A percentile compares a stretch with the other conserved stretches of the same genome.
Conservation (phyloP, 805 yeast species). For the Spathaspora gorwiae region DNA sequence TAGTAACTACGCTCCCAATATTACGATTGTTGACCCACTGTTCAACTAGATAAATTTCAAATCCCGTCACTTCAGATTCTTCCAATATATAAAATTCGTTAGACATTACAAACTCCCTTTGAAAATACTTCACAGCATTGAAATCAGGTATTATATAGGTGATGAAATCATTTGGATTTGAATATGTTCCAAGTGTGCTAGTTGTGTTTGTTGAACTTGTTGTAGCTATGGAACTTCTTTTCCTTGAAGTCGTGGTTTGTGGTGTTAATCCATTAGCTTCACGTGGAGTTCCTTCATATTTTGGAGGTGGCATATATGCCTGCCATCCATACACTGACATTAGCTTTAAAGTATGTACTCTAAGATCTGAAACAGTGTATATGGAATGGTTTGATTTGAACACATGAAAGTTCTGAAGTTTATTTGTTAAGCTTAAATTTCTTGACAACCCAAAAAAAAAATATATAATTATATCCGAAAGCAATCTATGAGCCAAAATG, state of each 20-base stretch:
- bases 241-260: no score
- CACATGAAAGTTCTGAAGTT: no score
- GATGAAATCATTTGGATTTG: conserved; percentile 17
- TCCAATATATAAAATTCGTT: conserved; percentile 40
- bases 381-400: no score
- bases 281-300: neutral
- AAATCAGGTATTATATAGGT: conserved; percentile 54
- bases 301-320: conserved; percentile 1
- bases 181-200: neutral
- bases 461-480: no score
- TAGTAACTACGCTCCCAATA: conserved; percentile 63
- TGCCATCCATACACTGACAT: conserved; percentile 2
- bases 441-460: no score
- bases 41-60: conserved; percentile 87
- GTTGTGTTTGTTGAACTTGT: no score
- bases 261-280: neutral
- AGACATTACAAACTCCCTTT: conserved; percentile 28
- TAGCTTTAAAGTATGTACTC: no score
- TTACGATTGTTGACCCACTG: conserved; percentile 85
- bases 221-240: no score
- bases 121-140: conserved; percentile 46
- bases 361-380: no score
- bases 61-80: conserved; percentile 57
- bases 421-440: no score
- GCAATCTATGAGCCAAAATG: no score